A percentile compares a stretch with the other conserved stretches of the same genome.
Conservation (phyloP, 2,329 filamentous ascomycete species). For the Exophiala sideris region DNA sequence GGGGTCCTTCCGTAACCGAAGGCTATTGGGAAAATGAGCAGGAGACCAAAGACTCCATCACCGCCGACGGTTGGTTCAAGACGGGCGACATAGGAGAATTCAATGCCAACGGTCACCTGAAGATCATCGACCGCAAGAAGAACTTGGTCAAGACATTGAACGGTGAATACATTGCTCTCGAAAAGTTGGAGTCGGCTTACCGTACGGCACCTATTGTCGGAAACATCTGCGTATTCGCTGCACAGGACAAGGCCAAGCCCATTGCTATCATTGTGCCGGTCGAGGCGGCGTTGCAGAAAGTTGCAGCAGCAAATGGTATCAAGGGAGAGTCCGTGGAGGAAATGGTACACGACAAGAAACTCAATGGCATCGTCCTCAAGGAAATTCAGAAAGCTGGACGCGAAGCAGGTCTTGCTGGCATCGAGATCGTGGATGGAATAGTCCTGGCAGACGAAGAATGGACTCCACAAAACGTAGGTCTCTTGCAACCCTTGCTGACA, state of each 20-base stretch:
- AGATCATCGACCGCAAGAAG: slow-evolving; percentile 94
- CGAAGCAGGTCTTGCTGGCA: slow-evolving; percentile 62
- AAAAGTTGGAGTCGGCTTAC: slow-evolving; percentile 92
- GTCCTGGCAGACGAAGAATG: slow-evolving; percentile 82
- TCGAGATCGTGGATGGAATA: slow-evolving; percentile 74
- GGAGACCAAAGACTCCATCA: slow-evolving; percentile 75
- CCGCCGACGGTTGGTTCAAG: slow-evolving; percentile 91
- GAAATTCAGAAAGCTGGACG: slow-evolving; percentile 65
- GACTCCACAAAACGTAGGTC: slow-evolving; percentile 71
- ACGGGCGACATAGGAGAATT: slow-evolving; percentile 95
- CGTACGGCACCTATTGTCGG: slow-evolving; percentile 72
- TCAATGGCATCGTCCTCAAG: slow-evolving; percentile 64
- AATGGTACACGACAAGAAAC: slow-evolving; percentile 64
- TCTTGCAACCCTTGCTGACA: not conserved
- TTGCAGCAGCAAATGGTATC: slow-evolving; percentile 58
- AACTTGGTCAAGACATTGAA: slow-evolving; percentile 94
- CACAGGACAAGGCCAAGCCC: slow-evolving; percentile 69
- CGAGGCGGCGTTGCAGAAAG: slow-evolving; percentile 55
- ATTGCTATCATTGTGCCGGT: slow-evolving; percentile 73
- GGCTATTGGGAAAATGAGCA: slow-evolving; percentile 83
- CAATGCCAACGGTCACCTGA: slow-evolving; percentile 72
- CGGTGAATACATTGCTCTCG: slow-evolving; percentile 94
- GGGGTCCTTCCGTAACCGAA: slow-evolving; percentile 69
- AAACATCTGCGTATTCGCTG: slow-evolving; percentile 85
- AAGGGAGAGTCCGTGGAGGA: slow-evolving; percentile 62